These are phyloP conservation scores for Tylopilus subfusipes DNA, from an alignment of 768 basidiomycete genomes.

Conservation along the genomic window DNA sequence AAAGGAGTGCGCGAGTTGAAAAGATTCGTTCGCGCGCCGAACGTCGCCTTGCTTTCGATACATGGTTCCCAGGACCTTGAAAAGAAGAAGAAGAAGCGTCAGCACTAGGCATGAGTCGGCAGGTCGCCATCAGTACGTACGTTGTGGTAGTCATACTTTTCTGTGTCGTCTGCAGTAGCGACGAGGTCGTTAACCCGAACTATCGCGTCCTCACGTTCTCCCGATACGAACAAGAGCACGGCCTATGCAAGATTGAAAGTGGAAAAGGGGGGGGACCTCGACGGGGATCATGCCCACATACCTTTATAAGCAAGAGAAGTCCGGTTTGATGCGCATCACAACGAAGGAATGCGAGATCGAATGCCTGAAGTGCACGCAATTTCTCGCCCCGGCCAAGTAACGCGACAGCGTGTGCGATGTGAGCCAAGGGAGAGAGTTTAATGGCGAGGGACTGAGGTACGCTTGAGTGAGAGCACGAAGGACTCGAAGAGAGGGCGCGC, in stretches of 20 bases:
- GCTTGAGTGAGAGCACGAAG: not conserved
- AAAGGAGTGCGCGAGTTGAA: not conserved
- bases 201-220: not conserved
- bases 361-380: not conserved
- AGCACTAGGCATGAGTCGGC: too few relatives aligned
- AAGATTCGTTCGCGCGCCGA: not conserved
- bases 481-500: not conserved
- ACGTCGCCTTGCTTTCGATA: not conserved
- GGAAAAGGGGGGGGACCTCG: not conserved
- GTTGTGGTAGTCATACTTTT: not conserved
- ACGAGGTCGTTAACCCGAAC: not conserved
- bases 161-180: not conserved
- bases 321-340: not conserved
- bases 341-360: not conserved
- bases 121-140: not conserved
- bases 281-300: too few relatives aligned
- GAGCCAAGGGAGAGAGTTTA: not conserved
- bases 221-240: not conserved
- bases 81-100: too few relatives aligned
- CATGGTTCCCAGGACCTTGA: conserved; percentile 1
- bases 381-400: not conserved
- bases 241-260: not conserved
- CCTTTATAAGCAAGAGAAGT: not conserved
- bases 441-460: not conserved
- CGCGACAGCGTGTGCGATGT: not conserved